phyloP scores from a whole-genome alignment of 2,329 filamentous ascomycete genomes.

The Colletotrichum agaves region DNA sequence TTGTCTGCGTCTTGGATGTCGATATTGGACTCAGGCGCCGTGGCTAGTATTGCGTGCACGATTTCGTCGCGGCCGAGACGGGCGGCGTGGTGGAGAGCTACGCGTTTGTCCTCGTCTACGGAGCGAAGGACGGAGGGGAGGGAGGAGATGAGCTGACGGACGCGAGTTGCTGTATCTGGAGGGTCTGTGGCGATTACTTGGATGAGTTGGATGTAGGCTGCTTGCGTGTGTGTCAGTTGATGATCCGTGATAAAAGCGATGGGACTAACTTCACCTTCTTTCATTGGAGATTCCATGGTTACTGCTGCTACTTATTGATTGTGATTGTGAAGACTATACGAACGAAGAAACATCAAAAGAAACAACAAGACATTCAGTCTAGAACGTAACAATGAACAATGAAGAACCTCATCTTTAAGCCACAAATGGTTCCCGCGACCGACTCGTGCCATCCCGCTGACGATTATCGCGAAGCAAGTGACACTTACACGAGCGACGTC shows the following conservation, averaged over 20 bases:
- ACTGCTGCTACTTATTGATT: neutral
- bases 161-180: conserved; percentile 17
- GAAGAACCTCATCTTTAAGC: conserved; percentile 2
- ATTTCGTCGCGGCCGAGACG: conserved; percentile 28
- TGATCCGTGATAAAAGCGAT: too few relatives aligned
- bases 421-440: neutral
- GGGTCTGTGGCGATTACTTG: conserved; percentile 29
- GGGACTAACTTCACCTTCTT: conserved; percentile 22
- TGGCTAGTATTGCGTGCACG: conserved; percentile 30
- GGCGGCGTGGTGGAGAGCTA: conserved; percentile 36
- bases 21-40: conserved; percentile 21
- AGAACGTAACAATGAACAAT: neutral
- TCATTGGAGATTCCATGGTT: conserved; percentile 38
- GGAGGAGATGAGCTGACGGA: conserved; percentile 35
- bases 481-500: conserved; percentile 31
- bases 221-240: conserved; percentile 8
- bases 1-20: conserved; percentile 33
- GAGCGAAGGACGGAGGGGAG: conserved; percentile 37
- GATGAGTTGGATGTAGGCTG: conserved; percentile 36
- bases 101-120: conserved; percentile 32
- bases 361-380: neutral
- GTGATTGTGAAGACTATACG: neutral
- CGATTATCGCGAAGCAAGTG: conserved; percentile 22
- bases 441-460: neutral
- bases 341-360: neutral